Percentiles rank a stretch among this genome's conserved stretches.
phyloP scores from a whole-genome alignment of 2,329 filamentous ascomycete species.

The Annulohypoxylon truncatum region DNA sequence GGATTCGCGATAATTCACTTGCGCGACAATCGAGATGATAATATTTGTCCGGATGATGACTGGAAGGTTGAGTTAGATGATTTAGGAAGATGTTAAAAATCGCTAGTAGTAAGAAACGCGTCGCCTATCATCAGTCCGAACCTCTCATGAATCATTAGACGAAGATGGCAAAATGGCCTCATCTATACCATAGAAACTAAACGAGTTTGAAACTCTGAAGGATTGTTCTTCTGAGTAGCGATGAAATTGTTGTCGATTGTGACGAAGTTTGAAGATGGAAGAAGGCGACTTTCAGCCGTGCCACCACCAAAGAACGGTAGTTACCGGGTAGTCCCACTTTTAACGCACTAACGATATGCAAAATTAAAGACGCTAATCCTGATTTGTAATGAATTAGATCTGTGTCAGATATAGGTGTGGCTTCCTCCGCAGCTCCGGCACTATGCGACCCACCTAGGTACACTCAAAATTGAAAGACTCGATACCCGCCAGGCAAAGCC shows the following conservation, averaged over 20 bases:
- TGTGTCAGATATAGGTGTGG: constrained; percentile 14
- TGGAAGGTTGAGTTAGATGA: neutral
- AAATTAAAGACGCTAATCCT: constrained; percentile 18
- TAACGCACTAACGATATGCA: constrained; percentile 25
- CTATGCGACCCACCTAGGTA: neutral
- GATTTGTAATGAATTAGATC: constrained; percentile 12
- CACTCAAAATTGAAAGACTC: neutral
- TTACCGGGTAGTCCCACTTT: constrained; percentile 18
- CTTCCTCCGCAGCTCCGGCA: neutral
- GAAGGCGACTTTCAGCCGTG: constrained; percentile 29
- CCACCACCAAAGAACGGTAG: constrained; percentile 21
- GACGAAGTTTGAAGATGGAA: constrained; percentile 26
- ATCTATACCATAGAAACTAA: neutral
- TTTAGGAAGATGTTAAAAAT: constrained; percentile 1
- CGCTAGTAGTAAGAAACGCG: neutral
- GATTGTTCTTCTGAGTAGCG: neutral
- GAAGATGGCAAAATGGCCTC: neutral
- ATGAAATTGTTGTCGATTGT: constrained; percentile 10
- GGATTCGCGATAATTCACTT: neutral
- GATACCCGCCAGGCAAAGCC: neutral
- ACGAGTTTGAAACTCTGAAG: neutral
- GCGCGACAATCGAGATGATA: neutral
- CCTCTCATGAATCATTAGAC: neutral
- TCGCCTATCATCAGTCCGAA: neutral
- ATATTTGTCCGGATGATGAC: neutral